These are phyloP conservation scores for Gaultheria prostrata DNA, from an alignment of 148 eudicot genomes.

Conservation along the genomic window DNA sequence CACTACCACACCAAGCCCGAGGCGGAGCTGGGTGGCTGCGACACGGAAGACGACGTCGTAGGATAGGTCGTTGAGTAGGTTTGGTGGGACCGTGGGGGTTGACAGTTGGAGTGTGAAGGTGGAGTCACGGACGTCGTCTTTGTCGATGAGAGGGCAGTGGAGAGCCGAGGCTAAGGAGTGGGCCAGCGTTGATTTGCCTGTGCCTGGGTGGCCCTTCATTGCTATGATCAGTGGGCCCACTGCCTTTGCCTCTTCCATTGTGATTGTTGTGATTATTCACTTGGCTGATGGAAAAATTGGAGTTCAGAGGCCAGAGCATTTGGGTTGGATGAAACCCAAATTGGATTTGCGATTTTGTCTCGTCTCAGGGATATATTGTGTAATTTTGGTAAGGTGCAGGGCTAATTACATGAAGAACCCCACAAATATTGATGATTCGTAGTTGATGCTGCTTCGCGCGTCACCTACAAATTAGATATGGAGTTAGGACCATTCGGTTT, in stretches of 20 bases:
- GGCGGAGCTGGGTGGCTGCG: conserved; percentile 43
- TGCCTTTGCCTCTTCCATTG: not conserved
- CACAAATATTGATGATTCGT: not conserved
- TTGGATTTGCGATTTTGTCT: not conserved
- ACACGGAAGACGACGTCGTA: conserved; percentile 57
- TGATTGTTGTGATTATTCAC: not conserved
- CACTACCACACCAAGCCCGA: conserved; percentile 57
- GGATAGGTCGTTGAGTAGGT: conserved; percentile 55
- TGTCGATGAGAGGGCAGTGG: conserved; percentile 61
- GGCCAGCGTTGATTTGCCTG: conserved; percentile 76
- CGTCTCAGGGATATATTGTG: not conserved
- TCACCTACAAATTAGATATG: no score
- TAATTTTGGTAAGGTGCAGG: not conserved
- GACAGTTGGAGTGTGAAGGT: conserved; percentile 27
- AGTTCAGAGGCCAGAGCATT: not conserved
- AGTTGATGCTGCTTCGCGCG: no score
- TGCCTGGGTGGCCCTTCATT: conserved; percentile 37
- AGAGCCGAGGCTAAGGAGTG: conserved; percentile 47
- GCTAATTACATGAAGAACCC: not conserved
- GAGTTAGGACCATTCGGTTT: not conserved
- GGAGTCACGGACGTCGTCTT: conserved; percentile 67
- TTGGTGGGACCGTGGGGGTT: conserved; percentile 16
- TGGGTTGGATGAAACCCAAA: not conserved
- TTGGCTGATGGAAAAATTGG: not conserved
- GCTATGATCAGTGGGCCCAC: conserved; percentile 15